phyloP scores from a whole-genome alignment of 441 rosid species.

The Manihot esculenta region DNA sequence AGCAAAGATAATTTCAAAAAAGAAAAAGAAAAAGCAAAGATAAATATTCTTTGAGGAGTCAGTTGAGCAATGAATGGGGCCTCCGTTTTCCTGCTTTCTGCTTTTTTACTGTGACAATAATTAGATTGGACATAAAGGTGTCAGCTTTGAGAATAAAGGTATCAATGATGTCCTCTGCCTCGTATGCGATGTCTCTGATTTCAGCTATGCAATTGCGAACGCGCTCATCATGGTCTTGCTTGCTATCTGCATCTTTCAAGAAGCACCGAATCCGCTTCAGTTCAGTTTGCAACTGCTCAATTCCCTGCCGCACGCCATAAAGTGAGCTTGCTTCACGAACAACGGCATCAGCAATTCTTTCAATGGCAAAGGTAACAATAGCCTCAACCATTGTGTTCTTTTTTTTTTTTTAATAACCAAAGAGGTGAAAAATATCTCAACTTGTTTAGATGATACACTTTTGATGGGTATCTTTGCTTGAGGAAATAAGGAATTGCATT shows the following conservation, averaged over 20 bases:
- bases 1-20: too few relatives aligned
- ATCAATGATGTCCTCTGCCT: slow-evolving; percentile 21
- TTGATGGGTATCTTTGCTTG: too few relatives aligned
- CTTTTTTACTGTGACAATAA: too few relatives aligned
- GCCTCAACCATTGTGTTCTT: slow-evolving; percentile 20
- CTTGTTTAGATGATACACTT: too few relatives aligned
- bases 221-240: slow-evolving; percentile 6
- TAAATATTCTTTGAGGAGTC: too few relatives aligned
- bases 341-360: slow-evolving; percentile 8
- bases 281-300: slow-evolving; percentile 19
- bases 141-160: slow-evolving; percentile 10
- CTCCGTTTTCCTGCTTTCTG: too few relatives aligned
- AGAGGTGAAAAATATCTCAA: too few relatives aligned
- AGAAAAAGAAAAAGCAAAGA: too few relatives aligned
- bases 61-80: too few relatives aligned
- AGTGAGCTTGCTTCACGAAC: background rate
- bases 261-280: slow-evolving; percentile 22
- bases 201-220: slow-evolving; percentile 19
- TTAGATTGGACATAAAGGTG: too few relatives aligned
- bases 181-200: slow-evolving; percentile 20
- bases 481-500: too few relatives aligned
- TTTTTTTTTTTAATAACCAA: background rate
- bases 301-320: slow-evolving; percentile 7
- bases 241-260: slow-evolving; percentile 23
- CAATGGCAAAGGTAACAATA: slow-evolving; percentile 13